phyloP scores from a whole-genome alignment of 352 stramenopile species.

The Elongisporangium prolatum region DNA sequence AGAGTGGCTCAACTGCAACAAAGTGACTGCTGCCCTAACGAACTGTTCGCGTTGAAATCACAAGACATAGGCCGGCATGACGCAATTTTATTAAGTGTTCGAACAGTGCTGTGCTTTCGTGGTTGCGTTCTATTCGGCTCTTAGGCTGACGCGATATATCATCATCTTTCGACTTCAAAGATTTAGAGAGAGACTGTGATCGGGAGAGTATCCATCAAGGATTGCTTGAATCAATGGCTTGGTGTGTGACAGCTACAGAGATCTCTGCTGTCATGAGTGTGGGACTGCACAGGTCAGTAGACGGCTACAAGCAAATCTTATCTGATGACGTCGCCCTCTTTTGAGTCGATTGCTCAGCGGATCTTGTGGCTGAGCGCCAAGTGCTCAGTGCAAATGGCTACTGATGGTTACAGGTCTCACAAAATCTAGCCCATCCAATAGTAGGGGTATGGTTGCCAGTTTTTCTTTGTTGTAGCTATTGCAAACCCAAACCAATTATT shows the following conservation, averaged over 20 bases:
- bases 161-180: neutral
- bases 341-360: neutral
- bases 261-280: neutral
- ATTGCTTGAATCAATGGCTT: neutral
- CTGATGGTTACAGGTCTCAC: neutral
- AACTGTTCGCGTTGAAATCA: neutral
- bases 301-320: neutral
- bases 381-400: neutral
- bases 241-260: neutral
- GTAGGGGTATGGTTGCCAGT: neutral
- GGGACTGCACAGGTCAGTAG: neutral
- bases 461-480: neutral
- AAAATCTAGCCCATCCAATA: neutral
- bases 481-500: neutral
- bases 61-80: neutral
- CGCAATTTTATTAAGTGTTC: neutral
- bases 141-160: too few relatives aligned
- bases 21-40: neutral
- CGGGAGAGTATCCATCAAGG: neutral
- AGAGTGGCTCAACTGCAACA: neutral
- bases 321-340: neutral
- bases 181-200: neutral
- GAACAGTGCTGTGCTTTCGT: neutral
- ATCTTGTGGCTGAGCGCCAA: neutral
- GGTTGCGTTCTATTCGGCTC: too few relatives aligned